Conservation (phyloP, 2,329 filamentous ascomycete species). For the Epichloe hybrida region DNA sequence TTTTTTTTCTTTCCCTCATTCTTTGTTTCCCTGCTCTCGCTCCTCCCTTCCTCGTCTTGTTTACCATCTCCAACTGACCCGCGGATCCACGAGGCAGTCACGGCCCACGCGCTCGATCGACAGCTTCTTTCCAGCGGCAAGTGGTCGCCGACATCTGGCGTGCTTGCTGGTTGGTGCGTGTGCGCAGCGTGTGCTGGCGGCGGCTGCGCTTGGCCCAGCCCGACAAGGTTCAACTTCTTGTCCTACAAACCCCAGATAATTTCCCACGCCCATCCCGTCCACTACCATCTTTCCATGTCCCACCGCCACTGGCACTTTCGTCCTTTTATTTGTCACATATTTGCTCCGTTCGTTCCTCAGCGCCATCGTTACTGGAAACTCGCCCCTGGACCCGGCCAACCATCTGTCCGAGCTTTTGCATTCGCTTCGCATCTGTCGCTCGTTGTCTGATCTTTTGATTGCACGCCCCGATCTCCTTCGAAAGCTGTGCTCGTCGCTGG, state of each 20-base stretch:
- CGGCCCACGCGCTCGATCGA: constrained; percentile 4
- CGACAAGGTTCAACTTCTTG: constrained; percentile 8
- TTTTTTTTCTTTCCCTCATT: background rate
- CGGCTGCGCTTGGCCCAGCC: constrained; percentile 9
- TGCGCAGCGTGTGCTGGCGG: constrained; percentile 5
- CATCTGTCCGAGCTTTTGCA: constrained; percentile 6
- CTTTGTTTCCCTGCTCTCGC: background rate
- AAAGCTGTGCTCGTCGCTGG: constrained; percentile 8
- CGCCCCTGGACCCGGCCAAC: constrained; percentile 8
- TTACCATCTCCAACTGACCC: background rate
- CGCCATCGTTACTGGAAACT: constrained; percentile 7
- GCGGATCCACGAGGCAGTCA: constrained; percentile 7
- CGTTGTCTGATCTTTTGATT: constrained; percentile 1
- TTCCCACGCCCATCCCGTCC: constrained; percentile 11
- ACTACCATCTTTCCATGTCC: constrained; percentile 16
- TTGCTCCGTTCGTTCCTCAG: constrained; percentile 6
- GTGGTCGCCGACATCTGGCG: background rate
- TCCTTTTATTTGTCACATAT: constrained; percentile 6
- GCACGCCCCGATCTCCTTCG: constrained; percentile 5
- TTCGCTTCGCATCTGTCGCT: constrained; percentile 4
- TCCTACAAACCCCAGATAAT: constrained; percentile 15
- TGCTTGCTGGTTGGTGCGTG: background rate
- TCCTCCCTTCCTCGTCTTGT: constrained; percentile 1
- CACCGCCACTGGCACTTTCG: constrained; percentile 8
- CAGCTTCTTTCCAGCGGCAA: background rate